Evolutionary conservation across 768 basidiomycete species (phyloP), one percentile per base, ranked within the genome.

Genomic region (Phanerodontia chrysosporium): DNA sequence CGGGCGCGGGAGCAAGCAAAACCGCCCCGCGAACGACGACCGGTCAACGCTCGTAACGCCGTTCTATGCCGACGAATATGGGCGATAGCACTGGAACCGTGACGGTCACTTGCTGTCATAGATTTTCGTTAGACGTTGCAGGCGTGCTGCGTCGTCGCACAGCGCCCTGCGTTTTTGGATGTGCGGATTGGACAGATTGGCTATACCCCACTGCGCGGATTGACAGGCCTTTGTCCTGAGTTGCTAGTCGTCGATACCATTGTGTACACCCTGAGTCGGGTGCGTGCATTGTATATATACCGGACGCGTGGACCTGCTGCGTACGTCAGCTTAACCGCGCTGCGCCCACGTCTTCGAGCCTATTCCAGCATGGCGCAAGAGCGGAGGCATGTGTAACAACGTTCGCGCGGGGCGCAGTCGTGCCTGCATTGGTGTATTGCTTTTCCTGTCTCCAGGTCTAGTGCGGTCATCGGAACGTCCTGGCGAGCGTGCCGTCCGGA

Each of bases 11-110:
- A 54, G 74, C 69, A 80, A 73, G 65, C 79, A 76, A 65, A 76
- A 72, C 30, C 75, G 81, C 4, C 77, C 81, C 49, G 78, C 80
- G 45, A 92, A 92, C 66, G 88, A 89, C 64, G 89, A 92, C 59
- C 87, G 85, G 9, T 92, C 87, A 61, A 87, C 90, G 44, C 78
- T 91, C 12, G 89, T 92, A 57, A 92, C 90, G 16, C 90, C 90
- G 1, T 92, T 92, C 71, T 82, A 90, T 18, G 73, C 86, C 18
- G 86, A 90, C 58, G 87, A 90, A 63, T 89, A 82, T 83, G 86
- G 87, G 27, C 22, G 51, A 45, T 62, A 62, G 48, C 27, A 32
- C 9, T 30, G 28, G 9, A 18, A 13, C 5, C 14, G 46, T 25
- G 18, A 18, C 39, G 39, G 24, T 24, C 6, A 35, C 24, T 24